Base-by-base conservation (phyloP, 75 land plant genomes). In the Pinus tabuliformis region DNA sequence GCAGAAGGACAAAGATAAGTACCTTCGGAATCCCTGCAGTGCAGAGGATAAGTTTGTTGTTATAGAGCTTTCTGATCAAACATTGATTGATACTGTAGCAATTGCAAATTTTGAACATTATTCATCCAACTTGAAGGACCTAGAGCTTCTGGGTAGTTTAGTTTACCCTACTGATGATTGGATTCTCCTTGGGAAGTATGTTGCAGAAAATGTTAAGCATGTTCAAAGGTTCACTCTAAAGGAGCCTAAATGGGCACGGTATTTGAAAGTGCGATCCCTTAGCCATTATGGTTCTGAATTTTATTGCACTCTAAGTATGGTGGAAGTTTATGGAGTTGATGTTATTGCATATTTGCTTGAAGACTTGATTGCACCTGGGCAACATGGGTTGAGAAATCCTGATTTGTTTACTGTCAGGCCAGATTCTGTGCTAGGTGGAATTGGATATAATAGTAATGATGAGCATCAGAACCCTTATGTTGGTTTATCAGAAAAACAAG, bases 271-370 rank as follows among this genome's bases (percentile, higher is more conserved):
- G 74, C 85, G 80, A 60, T 76, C 93, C 72, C 79, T 90, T 17
- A 91, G 88, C 62, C 99, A 96, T 79, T 93, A 90, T 80, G 99
- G 99, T 7, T 83, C 89, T 0, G 99, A 96, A 42, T 93, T 93
- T 75, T 96, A 88, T 70, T 96, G 99, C 76, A 96, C 97, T 6
- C 59, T 96, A 59, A 96, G 97, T 80, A 80, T 81, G 21, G 57
- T 96, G 1, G 89, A 96, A 79, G 93, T 93, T 5, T 92, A 85
- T 88, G 97, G 99, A 56, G 90, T 93, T 58, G 99, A 96, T 88
- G 99, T 91, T 49, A 87, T 96, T 59, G 97, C 91, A 75, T 78
- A 85, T 56, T 86, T 96, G 84, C 87, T 96, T 52, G 97, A 96
- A 75, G 94, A 96, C 87, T 86, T 93, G 75, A 84, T 96, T 64